phyloP scores from a whole-genome alignment of 805 yeast species.

The Pichia nakasei region DNA sequence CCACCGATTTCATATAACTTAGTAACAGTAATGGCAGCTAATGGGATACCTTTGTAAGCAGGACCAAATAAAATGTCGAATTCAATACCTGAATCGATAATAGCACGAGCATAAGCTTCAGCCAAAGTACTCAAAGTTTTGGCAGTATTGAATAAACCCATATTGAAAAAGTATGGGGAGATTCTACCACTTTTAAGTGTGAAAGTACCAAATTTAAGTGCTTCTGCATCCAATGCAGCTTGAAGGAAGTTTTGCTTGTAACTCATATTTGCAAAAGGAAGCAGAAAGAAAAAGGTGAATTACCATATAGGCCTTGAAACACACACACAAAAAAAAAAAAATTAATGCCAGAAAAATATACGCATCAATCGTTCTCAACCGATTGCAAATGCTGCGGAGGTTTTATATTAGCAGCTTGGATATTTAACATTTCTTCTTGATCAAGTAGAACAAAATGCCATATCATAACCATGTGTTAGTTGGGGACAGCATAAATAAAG shows the following conservation, averaged over 20 bases:
- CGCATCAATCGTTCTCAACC: no score
- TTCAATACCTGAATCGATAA: constrained; percentile 69
- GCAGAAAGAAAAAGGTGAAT: background rate
- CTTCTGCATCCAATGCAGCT: constrained; percentile 71
- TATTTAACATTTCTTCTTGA: no score
- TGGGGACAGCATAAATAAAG: background rate
- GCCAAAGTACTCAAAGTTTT: constrained; percentile 72
- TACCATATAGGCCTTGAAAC: no score
- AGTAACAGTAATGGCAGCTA: constrained; percentile 87
- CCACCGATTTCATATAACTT: constrained; percentile 87
- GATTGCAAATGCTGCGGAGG: no score
- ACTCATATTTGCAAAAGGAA: constrained; percentile 2
- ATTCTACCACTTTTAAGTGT: constrained; percentile 85
- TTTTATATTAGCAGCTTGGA: no score
- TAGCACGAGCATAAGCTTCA: constrained; percentile 81
- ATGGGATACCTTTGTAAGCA: constrained; percentile 95
- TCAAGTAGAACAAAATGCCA: no score
- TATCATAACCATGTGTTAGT: background rate
- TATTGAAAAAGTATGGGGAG: constrained; percentile 94
- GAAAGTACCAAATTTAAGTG: constrained; percentile 81
- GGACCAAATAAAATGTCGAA: constrained; percentile 95
- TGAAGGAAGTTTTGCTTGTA: constrained; percentile 50
- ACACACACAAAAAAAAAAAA: background rate
- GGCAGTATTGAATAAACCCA: constrained; percentile 85
- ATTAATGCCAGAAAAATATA: no score